phyloP scores from a whole-genome alignment of 2,329 filamentous ascomycete species.

The Xylaria sp. region DNA sequence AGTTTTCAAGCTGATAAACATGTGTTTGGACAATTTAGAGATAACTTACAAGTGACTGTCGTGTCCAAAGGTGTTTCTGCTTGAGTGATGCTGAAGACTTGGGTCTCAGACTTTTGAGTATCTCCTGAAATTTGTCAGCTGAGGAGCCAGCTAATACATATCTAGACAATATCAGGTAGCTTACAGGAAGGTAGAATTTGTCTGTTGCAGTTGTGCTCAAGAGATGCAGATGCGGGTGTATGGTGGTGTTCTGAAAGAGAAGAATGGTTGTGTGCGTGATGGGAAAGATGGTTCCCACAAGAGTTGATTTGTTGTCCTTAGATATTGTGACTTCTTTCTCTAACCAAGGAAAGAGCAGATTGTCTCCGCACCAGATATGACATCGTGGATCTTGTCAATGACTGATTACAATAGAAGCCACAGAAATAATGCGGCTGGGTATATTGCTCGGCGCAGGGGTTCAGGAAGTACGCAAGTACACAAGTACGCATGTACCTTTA shows the following conservation, averaged over 20 bases:
- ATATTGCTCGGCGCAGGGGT: background rate
- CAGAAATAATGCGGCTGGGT: background rate
- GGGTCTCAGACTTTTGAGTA: background rate
- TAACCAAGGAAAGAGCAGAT: background rate
- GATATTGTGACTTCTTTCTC: background rate
- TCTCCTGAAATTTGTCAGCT: background rate
- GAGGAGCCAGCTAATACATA: background rate
- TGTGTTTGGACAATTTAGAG: background rate
- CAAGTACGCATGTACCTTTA: background rate
- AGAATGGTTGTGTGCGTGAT: background rate
- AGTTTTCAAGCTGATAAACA: background rate
- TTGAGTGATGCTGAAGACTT: background rate
- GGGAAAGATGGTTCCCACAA: background rate
- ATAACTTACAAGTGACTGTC: background rate
- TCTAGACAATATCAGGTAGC: background rate
- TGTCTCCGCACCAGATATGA: background rate
- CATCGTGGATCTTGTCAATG: background rate
- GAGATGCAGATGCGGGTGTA: background rate
- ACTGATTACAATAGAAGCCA: background rate
- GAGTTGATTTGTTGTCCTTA: background rate
- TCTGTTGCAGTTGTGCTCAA: background rate
- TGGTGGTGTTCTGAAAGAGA: background rate
- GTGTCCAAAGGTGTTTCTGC: background rate
- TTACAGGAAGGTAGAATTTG: background rate
- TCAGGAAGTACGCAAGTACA: slow-evolving; percentile 3